These are phyloP conservation scores for Meyerozyma elateridarum DNA, from an alignment of 1,139 yeast genomes.

Conservation along the genomic window DNA sequence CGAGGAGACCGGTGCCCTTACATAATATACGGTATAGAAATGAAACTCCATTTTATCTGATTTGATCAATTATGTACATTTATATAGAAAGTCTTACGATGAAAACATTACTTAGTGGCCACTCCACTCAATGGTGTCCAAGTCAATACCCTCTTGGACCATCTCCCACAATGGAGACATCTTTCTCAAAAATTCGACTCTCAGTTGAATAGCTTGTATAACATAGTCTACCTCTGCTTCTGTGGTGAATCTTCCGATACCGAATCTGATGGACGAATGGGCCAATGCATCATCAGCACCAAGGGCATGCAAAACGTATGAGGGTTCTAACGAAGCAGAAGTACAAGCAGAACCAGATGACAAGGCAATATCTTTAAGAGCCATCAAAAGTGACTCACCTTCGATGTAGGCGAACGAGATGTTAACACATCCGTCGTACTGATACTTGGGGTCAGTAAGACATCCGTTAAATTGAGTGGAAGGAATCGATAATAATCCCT, in stretches of 20 bases:
- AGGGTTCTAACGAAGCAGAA: constrained; percentile 95
- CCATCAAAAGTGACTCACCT: constrained; percentile 97
- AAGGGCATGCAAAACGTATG: constrained; percentile 90
- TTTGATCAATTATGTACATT: not conserved
- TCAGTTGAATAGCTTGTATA: constrained; percentile 75
- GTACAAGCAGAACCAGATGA: constrained; percentile 99
- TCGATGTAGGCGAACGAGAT: constrained; percentile 95
- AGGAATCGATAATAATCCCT: constrained; percentile 73
- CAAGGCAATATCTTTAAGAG: constrained; percentile 91
- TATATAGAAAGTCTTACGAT: not conserved
- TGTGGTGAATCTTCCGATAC: constrained; percentile 95
- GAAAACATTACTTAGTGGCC: constrained; percentile 54
- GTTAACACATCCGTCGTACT: constrained; percentile 91
- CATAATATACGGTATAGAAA: too few relatives aligned
- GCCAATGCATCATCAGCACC: constrained; percentile 99
- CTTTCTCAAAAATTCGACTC: constrained; percentile 89
- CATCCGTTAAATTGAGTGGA: constrained; percentile 92
- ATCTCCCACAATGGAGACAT: constrained; percentile 97
- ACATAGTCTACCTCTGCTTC: constrained; percentile 95
- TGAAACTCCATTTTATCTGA: too few relatives aligned
- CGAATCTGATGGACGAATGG: constrained; percentile 94
- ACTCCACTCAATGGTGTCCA: constrained; percentile 93
- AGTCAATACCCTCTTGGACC: constrained; percentile 98
- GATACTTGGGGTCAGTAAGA: constrained; percentile 43
- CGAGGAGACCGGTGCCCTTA: too few relatives aligned